Evolutionary conservation across 2,329 filamentous ascomycete species (phyloP), one percentile per base, ranked within the genome.

Genomic region (Paecilomyces sp.): DNA sequence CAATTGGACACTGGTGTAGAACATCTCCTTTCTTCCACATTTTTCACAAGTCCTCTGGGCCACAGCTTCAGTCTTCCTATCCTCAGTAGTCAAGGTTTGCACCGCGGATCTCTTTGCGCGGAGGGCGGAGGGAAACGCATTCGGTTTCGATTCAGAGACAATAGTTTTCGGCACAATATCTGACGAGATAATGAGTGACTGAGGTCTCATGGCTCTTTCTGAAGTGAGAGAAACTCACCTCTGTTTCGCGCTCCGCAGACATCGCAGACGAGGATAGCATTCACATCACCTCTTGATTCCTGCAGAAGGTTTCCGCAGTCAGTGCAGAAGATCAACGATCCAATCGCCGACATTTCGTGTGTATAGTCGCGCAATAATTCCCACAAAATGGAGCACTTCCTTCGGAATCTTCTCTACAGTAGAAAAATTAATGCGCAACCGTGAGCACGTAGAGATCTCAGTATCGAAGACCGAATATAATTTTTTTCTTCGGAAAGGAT

Each of bases 261-360:
- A 68, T 91, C 89, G 81, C 93, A 99, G 65, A 83, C 82, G 60
- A 97, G 79, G 60, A 89, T 83, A 59, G 89, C 88, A 71, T 91
- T 89, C 66, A 85, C 82, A 61, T 87, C 88, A 62, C 90, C 91
- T 63, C 88, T 88, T 54, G 90, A 91, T 57, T 88, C 84, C 57
- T 94, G 91, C 50, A 97, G 81, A 3, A 97, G 82, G 73, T 96
- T 96, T 62, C 93, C 93, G 75, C 93, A 97, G 73, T 92, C 90
- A 58, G 84, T 90, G 80, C 93, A 97, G 76, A 97, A 97, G 36
- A 96, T 88, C 50, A 97, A 82, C 57, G 92, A 93, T 59, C 92
- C 93, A 66, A 97, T 92, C 18, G 90, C 87, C 65, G 92, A 87
- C 93, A 97, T 97, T 1, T 50, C 67, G 60, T 28, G 6, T 6